Evolutionary conservation across 2,329 filamentous ascomycete species (phyloP), one percentile per base, ranked within the genome.

Genomic region (Penicillium polonicum): DNA sequence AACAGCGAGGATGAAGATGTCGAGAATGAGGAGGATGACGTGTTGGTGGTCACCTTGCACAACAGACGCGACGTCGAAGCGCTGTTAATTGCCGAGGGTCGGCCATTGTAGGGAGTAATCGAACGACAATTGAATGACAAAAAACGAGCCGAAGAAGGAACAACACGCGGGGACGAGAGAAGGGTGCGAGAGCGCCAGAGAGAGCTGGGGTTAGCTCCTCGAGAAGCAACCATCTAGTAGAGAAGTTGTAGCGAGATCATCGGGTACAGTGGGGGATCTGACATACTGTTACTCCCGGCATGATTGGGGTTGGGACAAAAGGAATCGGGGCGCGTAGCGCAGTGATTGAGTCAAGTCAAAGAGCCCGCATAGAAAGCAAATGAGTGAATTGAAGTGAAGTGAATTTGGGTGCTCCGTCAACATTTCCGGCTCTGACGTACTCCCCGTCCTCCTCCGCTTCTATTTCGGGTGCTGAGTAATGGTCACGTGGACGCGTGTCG

Each of bases 271-370:
- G 33, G 27, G 55, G 45, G 55, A 46, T 55, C 55, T 48, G 51
- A 59, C 69, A 64, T 70, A 74, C 72, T 46, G 66, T 67, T 60
- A 66, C 60, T 65, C 67, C 64, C 62, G 67, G 70, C 71, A 74
- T 70, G 29, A 58, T 65, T 60, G 59, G 52, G 56, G 60, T 33
- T 66, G 35, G 52, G 54, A 35, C 35, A 48, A 55, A 59, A 65
- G 64, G 36, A 63, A 65, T 63, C 59, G 68, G 60, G 65, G 65
- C 64, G 57, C 64, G 62, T 60, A 60, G 70, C 67, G 64, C 62
- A 52, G 58, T 63, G 59, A 58, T 41, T 36, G 8, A 39, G 53
- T 39, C 33, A 55, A 57, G 57, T 64, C 62, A 67, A 60, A 48
- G 45, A 55, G 46, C 35, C 68, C 60, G 66, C 43, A 73, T 71